These are phyloP conservation scores for Gnaphalium uliginosum DNA, from an alignment of 129 eudicot genomes.

Conservation along the genomic window DNA sequence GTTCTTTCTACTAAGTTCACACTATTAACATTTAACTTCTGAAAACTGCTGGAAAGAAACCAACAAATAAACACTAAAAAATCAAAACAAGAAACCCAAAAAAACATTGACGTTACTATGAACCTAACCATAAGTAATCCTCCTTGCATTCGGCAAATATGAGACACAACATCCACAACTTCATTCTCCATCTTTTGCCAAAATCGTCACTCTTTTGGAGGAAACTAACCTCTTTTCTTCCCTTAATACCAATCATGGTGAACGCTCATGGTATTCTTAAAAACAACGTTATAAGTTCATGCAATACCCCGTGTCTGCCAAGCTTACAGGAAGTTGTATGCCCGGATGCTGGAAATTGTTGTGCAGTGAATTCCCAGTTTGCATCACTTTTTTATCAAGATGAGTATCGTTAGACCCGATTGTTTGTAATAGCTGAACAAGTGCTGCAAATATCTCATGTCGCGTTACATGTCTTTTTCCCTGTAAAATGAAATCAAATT, in stretches of 20 bases:
- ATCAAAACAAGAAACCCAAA: constrained; percentile 31
- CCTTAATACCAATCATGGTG: constrained; percentile 45
- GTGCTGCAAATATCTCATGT: constrained; percentile 77
- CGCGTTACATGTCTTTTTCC: constrained; percentile 64
- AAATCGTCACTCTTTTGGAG: constrained; percentile 13
- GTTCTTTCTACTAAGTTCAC: constrained; percentile 41
- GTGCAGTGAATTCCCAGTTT: constrained; percentile 40
- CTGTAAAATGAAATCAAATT: constrained; percentile 38
- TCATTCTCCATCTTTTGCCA: constrained; percentile 20
- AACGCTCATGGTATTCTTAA: constrained; percentile 42
- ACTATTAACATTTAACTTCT: constrained; percentile 34
- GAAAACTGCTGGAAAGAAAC: constrained; percentile 23
- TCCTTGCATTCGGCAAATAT: constrained; percentile 15
- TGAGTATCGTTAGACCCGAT: constrained; percentile 35
- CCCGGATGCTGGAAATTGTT: constrained; percentile 46
- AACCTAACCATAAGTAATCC: constrained; percentile 21
- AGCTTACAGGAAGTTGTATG: constrained; percentile 52
- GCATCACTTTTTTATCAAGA: constrained; percentile 35
- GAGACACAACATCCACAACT: constrained; percentile 12
- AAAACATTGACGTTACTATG: constrained; percentile 11
- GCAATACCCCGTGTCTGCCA: constrained; percentile 45
- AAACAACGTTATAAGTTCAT: constrained; percentile 40
- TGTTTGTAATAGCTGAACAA: constrained; percentile 72
- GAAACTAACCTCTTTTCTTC: constrained; percentile 5
- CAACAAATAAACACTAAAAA: constrained; percentile 28